Percentiles rank a stretch among this genome's conserved stretches.
Evolutionary conservation across 495 filamentous ascomycete genomes (phyloP).

Genomic region (Annulohypoxylon moriforme): DNA sequence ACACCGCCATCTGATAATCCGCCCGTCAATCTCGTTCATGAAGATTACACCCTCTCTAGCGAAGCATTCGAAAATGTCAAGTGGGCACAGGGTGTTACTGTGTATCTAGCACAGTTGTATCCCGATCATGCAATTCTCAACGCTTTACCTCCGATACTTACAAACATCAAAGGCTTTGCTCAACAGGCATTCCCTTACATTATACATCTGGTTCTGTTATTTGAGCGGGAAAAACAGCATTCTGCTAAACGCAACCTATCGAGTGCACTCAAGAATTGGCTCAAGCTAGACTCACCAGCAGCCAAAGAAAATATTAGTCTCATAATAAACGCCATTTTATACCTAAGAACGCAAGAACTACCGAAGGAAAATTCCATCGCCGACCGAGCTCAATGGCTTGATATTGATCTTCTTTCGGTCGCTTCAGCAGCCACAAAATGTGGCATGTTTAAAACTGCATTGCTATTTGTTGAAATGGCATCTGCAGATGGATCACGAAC

Average conservation of each 20-base stretch:
- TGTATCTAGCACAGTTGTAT: constrained; percentile 69
- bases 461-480: constrained; percentile 83
- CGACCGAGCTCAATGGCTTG: constrained; percentile 86
- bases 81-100: constrained; percentile 75
- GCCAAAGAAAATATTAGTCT: constrained; percentile 64
- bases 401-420: constrained; percentile 78
- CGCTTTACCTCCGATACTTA: constrained; percentile 70
- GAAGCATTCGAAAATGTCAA: constrained; percentile 50
- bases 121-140: constrained; percentile 72
- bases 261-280: constrained; percentile 61
- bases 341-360: constrained; percentile 83
- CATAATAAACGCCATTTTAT: constrained; percentile 84
- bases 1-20: constrained; percentile 59
- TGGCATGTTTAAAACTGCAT: constrained; percentile 85
- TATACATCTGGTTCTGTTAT: constrained; percentile 79
- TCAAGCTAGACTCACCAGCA: constrained; percentile 53
- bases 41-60: constrained; percentile 47
- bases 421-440: constrained; percentile 82
- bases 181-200: constrained; percentile 80
- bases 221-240: constrained; percentile 61
- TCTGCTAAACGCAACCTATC: constrained; percentile 62
- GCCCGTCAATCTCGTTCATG: constrained; percentile 29
- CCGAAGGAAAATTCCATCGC: constrained; percentile 78
- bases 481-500: constrained; percentile 63
- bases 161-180: constrained; percentile 72